Conservation (phyloP, 352 stramenopile genomes). For the Globisporangium parvum region DNA sequence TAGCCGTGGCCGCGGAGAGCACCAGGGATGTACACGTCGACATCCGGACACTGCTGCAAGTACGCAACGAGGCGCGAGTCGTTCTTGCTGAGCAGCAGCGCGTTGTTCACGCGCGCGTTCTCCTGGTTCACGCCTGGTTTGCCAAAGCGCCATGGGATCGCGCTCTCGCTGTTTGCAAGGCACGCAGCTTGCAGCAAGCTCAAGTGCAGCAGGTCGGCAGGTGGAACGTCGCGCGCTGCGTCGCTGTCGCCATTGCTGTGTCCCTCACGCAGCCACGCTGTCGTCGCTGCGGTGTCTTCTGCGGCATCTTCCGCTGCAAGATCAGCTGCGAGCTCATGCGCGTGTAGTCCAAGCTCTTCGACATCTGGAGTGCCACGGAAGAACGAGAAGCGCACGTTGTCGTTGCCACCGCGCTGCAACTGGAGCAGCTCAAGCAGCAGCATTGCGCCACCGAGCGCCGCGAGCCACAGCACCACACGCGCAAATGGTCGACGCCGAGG, state of each 20-base stretch:
- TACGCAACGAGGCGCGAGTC: conserved; percentile 31
- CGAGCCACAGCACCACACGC: conserved; percentile 1
- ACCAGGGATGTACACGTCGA: conserved; percentile 53
- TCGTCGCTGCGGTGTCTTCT: neutral
- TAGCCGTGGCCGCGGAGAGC: conserved; percentile 35
- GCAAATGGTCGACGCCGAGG: neutral
- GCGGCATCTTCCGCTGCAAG: neutral
- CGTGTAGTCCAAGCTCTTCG: neutral
- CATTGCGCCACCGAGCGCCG: neutral
- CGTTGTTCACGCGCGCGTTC: conserved; percentile 12
- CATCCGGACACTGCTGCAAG: conserved; percentile 42
- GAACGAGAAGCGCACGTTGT: neutral
- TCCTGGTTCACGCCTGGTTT: conserved; percentile 8
- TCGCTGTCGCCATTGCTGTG: neutral
- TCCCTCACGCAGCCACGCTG: neutral
- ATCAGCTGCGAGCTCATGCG: conserved; percentile 1
- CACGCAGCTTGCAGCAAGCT: conserved; percentile 46
- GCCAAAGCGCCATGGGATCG: conserved; percentile 39
- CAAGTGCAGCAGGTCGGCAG: conserved; percentile 35
- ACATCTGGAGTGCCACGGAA: neutral
- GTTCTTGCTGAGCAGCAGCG: conserved; percentile 21
- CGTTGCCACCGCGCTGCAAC: conserved; percentile 1
- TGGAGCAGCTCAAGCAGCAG: conserved; percentile 8
- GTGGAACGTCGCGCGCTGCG: conserved; percentile 14
- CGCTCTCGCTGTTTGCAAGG: conserved; percentile 31